Conservation (phyloP, 2,329 filamentous ascomycete genomes). For the Nigrospora oryzae region DNA sequence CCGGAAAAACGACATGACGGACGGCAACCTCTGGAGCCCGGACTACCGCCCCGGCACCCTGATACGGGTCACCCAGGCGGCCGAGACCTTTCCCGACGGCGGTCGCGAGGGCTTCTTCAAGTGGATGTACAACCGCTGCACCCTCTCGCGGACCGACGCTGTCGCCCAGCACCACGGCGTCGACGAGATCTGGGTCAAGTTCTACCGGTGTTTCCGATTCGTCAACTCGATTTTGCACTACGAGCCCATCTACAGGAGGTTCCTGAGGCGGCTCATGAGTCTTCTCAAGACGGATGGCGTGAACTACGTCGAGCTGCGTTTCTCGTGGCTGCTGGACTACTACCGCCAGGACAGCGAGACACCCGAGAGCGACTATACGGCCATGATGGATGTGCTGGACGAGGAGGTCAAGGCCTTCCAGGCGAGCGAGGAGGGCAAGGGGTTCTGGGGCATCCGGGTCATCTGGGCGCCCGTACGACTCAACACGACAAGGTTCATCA, state of each 20-base stretch:
- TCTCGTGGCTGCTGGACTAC: conserved; percentile 67
- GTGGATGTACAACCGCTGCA: conserved; percentile 69
- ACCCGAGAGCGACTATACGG: conserved; percentile 58
- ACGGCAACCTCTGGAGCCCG: conserved; percentile 54
- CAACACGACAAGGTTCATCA: conserved; percentile 54
- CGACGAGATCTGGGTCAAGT: conserved; percentile 79
- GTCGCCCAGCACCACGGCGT: conserved; percentile 75
- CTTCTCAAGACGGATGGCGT: conserved; percentile 75
- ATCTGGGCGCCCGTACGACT: conserved; percentile 75
- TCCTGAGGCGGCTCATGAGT: conserved; percentile 62
- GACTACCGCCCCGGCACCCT: conserved; percentile 52
- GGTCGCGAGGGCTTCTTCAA: conserved; percentile 63
- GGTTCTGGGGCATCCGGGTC: conserved; percentile 76
- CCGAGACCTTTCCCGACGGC: conserved; percentile 65
- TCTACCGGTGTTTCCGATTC: conserved; percentile 65
- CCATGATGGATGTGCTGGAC: conserved; percentile 64
- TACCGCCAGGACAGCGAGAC: conserved; percentile 54
- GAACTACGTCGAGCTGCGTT: conserved; percentile 71
- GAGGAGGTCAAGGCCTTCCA: conserved; percentile 77
- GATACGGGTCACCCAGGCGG: conserved; percentile 53
- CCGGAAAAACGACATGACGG: conserved; percentile 33
- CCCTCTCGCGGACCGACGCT: conserved; percentile 63
- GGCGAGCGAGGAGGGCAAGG: conserved; percentile 56
- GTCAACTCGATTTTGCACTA: conserved; percentile 73
- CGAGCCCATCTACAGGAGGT: conserved; percentile 78